Conservation (phyloP, 805 yeast species). For the Hanseniaspora pseudoguilliermondii region DNA sequence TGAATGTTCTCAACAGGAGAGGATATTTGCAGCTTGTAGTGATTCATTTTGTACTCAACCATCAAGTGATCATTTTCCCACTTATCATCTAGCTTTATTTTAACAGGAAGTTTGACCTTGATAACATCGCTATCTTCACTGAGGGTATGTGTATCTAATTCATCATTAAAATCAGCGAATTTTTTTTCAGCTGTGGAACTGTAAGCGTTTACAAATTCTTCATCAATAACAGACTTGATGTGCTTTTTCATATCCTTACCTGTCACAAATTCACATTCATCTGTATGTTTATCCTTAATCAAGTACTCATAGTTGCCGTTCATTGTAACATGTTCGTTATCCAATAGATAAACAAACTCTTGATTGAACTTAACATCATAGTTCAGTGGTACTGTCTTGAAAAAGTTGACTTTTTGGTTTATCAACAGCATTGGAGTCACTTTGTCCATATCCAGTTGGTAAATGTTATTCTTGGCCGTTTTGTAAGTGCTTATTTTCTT, state of each 20-base stretch:
- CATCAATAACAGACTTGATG: neutral
- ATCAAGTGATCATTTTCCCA: neutral
- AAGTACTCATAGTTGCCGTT: neutral
- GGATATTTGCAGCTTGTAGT: neutral
- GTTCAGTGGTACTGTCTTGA: neutral
- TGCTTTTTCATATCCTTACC: neutral
- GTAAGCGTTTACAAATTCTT: neutral
- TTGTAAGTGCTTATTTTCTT: neutral
- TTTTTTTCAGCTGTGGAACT: neutral
- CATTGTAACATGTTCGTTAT: neutral
- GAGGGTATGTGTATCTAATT: too few relatives aligned
- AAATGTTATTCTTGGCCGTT: neutral
- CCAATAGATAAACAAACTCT: neutral
- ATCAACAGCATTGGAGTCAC: neutral
- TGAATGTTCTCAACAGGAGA: neutral
- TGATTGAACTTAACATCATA: neutral
- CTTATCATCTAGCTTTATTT: neutral
- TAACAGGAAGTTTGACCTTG: neutral
- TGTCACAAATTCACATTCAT: neutral
- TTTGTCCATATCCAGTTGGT: neutral
- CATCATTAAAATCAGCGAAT: neutral
- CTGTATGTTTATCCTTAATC: too few relatives aligned
- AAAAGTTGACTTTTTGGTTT: neutral
- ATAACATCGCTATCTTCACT: neutral
- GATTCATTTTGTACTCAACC: neutral